These are phyloP conservation scores for Usnea hakonensis DNA, from an alignment of 495 filamentous ascomycete species.

Conservation along the genomic window DNA sequence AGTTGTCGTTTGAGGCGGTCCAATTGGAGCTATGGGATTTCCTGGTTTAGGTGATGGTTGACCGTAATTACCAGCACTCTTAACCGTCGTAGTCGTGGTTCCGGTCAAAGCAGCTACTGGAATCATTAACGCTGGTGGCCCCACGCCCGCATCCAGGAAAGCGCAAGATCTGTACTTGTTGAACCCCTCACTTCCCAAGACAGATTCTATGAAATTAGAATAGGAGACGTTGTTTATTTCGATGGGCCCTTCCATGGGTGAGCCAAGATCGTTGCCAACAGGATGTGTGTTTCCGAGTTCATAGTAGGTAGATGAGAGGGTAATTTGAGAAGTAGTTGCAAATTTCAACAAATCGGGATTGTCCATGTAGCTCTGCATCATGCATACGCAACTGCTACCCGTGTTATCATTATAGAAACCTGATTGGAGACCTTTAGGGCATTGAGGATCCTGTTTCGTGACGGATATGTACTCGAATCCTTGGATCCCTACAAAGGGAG, in stretches of 20 bases:
- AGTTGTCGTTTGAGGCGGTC: neutral
- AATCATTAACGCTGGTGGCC: slow-evolving; percentile 2
- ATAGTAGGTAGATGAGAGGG: slow-evolving; percentile 1
- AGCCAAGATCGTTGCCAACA: neutral
- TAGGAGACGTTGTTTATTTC: neutral
- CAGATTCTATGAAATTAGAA: neutral
- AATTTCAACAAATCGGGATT: neutral
- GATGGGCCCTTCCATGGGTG: neutral
- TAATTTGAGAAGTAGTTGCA: neutral
- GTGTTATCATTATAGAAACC: neutral
- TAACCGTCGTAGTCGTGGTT: neutral
- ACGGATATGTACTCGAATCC: neutral
- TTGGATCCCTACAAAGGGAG: neutral
- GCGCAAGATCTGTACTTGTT: neutral
- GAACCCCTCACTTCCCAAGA: neutral
- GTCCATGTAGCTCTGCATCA: neutral
- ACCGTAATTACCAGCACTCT: neutral
- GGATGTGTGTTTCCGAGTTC: neutral
- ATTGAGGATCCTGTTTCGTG: neutral
- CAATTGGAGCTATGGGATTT: neutral
- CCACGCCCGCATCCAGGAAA: neutral
- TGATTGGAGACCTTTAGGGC: neutral
- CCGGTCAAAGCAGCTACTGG: neutral
- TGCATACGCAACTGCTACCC: neutral
- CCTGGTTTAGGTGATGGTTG: neutral